Evolutionary conservation across 331 rosid genomes (phyloP).

Genomic region (Malus hybrid): DNA sequence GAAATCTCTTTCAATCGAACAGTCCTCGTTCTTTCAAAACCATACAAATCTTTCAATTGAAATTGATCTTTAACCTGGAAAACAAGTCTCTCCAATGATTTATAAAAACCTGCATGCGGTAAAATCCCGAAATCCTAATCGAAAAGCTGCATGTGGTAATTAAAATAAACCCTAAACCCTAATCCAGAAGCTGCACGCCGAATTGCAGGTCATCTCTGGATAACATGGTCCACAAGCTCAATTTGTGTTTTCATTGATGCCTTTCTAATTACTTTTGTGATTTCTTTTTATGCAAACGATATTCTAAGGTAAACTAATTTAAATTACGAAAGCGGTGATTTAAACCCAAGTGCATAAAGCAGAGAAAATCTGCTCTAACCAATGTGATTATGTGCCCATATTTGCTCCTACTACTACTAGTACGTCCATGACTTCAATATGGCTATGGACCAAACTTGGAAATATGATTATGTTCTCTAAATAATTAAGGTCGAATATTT

Average conservation of each 20-base stretch:
- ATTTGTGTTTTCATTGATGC: no score
- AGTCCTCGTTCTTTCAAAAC: neutral
- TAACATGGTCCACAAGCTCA: neutral
- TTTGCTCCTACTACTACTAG: neutral
- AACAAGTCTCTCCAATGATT: neutral
- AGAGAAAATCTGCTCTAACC: neutral
- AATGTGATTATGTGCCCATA: neutral
- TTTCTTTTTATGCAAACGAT: no score
- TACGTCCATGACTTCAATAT: neutral
- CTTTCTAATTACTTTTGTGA: no score
- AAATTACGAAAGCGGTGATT: rapidly evolving
- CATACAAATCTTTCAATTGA: neutral
- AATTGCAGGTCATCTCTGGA: neutral
- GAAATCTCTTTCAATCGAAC: no score
- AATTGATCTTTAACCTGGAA: neutral
- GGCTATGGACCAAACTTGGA: neutral
- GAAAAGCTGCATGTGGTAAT: neutral
- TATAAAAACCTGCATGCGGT: neutral
- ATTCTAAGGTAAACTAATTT: no score
- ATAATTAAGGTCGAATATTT: neutral
- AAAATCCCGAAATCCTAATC: neutral
- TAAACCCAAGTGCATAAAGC: neutral
- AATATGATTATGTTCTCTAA: neutral
- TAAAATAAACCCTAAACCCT: neutral
- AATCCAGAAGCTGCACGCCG: neutral